Evolutionary conservation across 2,329 filamentous ascomycete genomes (phyloP).

Genomic region (Pseudophaeomoniella oleicola): DNA sequence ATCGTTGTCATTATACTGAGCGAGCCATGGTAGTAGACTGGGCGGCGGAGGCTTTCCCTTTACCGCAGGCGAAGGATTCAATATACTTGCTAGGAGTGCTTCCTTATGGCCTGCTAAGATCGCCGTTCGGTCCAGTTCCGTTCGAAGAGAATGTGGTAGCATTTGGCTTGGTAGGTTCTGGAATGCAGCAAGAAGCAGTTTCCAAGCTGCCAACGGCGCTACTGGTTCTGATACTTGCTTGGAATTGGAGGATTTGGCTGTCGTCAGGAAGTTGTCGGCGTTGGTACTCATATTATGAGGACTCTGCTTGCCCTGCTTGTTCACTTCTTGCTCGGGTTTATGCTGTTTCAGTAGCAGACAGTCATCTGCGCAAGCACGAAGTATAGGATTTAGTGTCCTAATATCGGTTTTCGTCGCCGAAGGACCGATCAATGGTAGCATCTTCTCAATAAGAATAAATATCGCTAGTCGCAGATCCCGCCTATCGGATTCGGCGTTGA

Average conservation of each 20-base stretch:
- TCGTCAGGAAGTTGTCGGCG: slow-evolving; percentile 55
- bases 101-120: slow-evolving; percentile 55
- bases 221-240: slow-evolving; percentile 7
- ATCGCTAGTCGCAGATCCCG: slow-evolving; percentile 42
- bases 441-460: slow-evolving; percentile 43
- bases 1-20: slow-evolving; percentile 40
- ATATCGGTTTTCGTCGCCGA: slow-evolving; percentile 53
- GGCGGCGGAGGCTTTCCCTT: slow-evolving; percentile 48
- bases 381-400: slow-evolving; percentile 44
- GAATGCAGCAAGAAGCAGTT: slow-evolving; percentile 49
- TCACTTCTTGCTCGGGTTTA: slow-evolving; percentile 9
- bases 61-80: slow-evolving; percentile 58
- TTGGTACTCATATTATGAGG: slow-evolving; percentile 36
- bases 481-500: slow-evolving; percentile 37
- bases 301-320: slow-evolving; percentile 20
- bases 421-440: slow-evolving; percentile 50
- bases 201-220: slow-evolving; percentile 31
- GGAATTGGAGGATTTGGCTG: slow-evolving; percentile 11
- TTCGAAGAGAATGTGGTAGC: slow-evolving; percentile 53
- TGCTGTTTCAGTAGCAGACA: slow-evolving; percentile 40
- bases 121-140: slow-evolving; percentile 66
- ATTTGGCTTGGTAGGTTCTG: slow-evolving; percentile 43
- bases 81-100: slow-evolving; percentile 66
- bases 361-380: slow-evolving; percentile 61
- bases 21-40: slow-evolving; percentile 69